Evolutionary conservation across 306 rosid genomes (phyloP), one percentile per base, ranked within the genome.

Genomic region (Cucurbita argyrosperma): DNA sequence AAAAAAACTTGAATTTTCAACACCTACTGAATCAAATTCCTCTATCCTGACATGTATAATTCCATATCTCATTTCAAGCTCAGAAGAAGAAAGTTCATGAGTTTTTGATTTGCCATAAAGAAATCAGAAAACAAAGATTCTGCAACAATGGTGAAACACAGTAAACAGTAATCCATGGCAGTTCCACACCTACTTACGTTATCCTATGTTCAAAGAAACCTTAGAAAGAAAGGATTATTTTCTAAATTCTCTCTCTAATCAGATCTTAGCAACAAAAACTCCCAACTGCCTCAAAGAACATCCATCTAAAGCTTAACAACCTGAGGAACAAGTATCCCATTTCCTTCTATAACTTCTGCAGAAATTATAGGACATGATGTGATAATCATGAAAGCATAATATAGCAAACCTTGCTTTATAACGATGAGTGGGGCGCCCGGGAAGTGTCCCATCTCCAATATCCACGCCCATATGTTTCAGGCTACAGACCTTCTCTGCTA

Each of bases 271-370:
- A 7, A 4, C 23, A 74, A 47, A 76, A 57, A 39, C 47, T 74
- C 49, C 6, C 4, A 12, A 51, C 40, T 81, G 91, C 98, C 98
- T 90, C 95, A 74, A 94, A 94, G 73, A 90, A 82, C 95, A 50
- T 50, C 54, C 54, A 50, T 7, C 54, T 2, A 50, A 50, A 14
- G 14, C 54, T 93, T 93, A 67, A 72, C 89, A 60, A 72, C 89
- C 35, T 83, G 89, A 62, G 87, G 85, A 81, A 93, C 84, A 70
- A 85, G 80, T 69, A 82, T 90, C 14, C 87, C 90, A 23, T 83
- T 83, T 0, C 96, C 93, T 80, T 86, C 90, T 69, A 14, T 14
- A 5, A 78, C 88, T 85, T 93, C 97, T 90, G 83, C 81, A 85
- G 16, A 81, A 77, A 64, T 71, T 77, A 53, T 35, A 80, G 66